phyloP scores from a whole-genome alignment of 768 basidiomycete species.

The Russula dissimulans region DNA sequence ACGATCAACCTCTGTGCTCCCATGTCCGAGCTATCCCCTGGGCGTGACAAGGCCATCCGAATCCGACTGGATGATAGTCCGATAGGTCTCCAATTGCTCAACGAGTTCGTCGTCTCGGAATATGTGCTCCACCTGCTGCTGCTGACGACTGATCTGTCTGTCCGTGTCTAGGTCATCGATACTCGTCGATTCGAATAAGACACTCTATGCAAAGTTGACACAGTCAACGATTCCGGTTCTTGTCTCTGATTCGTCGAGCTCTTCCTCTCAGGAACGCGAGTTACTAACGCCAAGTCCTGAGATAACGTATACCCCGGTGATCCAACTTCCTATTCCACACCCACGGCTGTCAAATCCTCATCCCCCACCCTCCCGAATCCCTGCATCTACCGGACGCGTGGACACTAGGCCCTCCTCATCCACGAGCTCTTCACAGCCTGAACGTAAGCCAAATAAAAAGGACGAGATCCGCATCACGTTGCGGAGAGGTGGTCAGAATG shows the following conservation, averaged over 20 bases:
- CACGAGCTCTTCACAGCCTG: neutral
- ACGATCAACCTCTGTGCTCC: neutral
- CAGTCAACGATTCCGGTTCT: conserved; percentile 9
- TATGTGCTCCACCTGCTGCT: neutral
- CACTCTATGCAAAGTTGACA: conserved; percentile 21
- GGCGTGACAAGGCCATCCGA: neutral
- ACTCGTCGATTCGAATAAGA: conserved; percentile 21
- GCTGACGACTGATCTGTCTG: neutral
- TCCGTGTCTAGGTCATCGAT: conserved; percentile 21
- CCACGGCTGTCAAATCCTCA: neutral
- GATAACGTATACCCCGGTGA: neutral
- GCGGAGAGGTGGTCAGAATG: conserved; percentile 9
- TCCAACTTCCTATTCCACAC: too few species aligned
- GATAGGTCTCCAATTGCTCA: conserved; percentile 35
- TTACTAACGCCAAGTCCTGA: neutral
- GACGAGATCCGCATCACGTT: neutral
- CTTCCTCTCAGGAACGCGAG: neutral
- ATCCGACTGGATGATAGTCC: conserved; percentile 7
- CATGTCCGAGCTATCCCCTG: neutral
- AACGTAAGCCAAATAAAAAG: neutral
- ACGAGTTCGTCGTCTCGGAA: conserved; percentile 34
- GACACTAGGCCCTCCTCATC: neutral
- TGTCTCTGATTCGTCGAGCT: neutral
- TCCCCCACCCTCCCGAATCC: neutral
- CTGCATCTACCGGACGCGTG: too few species aligned